Percentiles rank a stretch among this genome's conserved stretches.
Conservation (phyloP, 352 stramenopile genomes). For the Thalassiosira exigua region DNA sequence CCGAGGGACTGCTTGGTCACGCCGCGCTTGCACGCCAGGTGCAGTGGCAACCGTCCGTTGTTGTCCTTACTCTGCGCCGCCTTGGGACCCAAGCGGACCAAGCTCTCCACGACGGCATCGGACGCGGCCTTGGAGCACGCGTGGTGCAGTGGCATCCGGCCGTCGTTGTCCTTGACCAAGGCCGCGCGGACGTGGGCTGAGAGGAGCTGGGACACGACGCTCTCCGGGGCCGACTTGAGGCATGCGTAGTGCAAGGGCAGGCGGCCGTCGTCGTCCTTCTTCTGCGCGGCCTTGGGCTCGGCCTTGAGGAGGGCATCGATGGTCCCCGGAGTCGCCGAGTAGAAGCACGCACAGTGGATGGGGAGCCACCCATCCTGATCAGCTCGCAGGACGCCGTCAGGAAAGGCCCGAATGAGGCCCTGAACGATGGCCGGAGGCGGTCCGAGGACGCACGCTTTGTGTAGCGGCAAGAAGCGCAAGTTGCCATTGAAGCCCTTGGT, state of each 20-base stretch:
- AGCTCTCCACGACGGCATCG: slow-evolving; percentile 72
- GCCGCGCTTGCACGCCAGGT: slow-evolving; percentile 77
- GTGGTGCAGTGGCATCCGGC: slow-evolving; percentile 78
- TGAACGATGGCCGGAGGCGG: slow-evolving; percentile 66
- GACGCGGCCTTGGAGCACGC: slow-evolving; percentile 77
- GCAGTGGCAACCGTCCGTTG: slow-evolving; percentile 73
- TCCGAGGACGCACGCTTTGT: slow-evolving; percentile 82
- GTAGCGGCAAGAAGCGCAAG: slow-evolving; percentile 79
- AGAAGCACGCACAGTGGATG: slow-evolving; percentile 82
- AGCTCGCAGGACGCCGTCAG: slow-evolving; percentile 51
- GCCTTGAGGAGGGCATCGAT: slow-evolving; percentile 64
- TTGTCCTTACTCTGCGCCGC: slow-evolving; percentile 81
- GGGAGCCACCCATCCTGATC: slow-evolving; percentile 84
- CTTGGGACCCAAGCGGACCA: slow-evolving; percentile 77
- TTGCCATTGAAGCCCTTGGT: slow-evolving; percentile 84
- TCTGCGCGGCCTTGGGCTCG: slow-evolving; percentile 65
- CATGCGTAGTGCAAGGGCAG: slow-evolving; percentile 79
- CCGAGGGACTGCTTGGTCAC: slow-evolving; percentile 70
- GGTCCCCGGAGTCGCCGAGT: slow-evolving; percentile 60
- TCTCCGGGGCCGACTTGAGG: slow-evolving; percentile 73
- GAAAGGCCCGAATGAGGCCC: slow-evolving; percentile 61
- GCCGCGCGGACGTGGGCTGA: slow-evolving; percentile 61
- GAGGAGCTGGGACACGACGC: slow-evolving; percentile 71
- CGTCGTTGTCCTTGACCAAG: slow-evolving; percentile 80
- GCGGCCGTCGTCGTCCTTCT: slow-evolving; percentile 80